Conservation (phyloP, 345 rosid genomes). For the Linum usitatissimum region DNA sequence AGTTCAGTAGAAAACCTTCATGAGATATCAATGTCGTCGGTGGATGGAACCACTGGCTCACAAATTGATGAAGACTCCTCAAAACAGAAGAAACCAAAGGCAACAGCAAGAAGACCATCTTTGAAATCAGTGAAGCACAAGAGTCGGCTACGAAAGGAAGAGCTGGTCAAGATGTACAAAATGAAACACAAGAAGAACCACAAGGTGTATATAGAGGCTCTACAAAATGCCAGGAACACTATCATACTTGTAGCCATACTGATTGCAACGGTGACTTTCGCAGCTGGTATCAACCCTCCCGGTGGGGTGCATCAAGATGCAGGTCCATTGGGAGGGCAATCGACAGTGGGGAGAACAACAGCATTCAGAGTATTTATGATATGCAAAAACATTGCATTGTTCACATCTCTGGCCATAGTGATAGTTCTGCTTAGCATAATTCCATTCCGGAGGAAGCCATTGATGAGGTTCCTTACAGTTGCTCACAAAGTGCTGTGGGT, state of each 20-base stretch:
- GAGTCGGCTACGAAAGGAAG: slow-evolving; percentile 2
- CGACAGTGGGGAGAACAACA: slow-evolving; percentile 10
- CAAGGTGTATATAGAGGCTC: slow-evolving; percentile 12
- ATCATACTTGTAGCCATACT: slow-evolving; percentile 16
- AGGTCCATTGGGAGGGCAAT: slow-evolving; percentile 13
- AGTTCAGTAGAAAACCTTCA: not conserved
- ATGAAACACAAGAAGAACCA: slow-evolving; percentile 5
- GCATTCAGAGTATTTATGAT: slow-evolving; percentile 26
- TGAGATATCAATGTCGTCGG: not conserved
- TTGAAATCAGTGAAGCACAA: not conserved
- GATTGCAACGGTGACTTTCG: slow-evolving; percentile 19
- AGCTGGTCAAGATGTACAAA: not conserved
- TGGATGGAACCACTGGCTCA: not conserved
- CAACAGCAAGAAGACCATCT: no score
- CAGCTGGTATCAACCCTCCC: slow-evolving; percentile 20
- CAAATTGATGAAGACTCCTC: not conserved
- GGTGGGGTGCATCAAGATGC: slow-evolving; percentile 12
- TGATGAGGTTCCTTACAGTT: not conserved
- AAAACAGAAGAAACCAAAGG: not conserved
- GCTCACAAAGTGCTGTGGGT: slow-evolving; percentile 2
- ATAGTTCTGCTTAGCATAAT: not conserved
- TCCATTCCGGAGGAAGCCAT: not conserved
- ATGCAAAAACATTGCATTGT: slow-evolving; percentile 21
- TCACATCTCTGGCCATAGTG: not conserved
- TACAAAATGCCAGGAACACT: slow-evolving; percentile 22